Conservation (phyloP, 139 green algal genomes). For the Deuterostichococcus epilithicus region DNA sequence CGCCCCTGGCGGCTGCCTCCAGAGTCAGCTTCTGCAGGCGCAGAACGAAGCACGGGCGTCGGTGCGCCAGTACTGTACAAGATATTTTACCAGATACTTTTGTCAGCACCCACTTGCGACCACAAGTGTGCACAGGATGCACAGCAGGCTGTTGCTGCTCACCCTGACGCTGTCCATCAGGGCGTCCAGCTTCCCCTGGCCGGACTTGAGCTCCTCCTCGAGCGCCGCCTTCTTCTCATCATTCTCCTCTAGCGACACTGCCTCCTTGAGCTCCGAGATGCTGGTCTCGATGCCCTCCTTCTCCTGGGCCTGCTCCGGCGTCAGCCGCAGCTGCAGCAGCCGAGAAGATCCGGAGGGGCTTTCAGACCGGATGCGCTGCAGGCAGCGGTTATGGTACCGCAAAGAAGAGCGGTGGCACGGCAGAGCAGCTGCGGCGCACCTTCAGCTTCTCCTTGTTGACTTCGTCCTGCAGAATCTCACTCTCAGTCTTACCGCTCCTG, state of each 20-base stretch:
- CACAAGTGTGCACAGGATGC: no score
- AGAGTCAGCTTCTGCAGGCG: conserved; percentile 17
- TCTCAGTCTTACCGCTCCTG: conserved; percentile 60
- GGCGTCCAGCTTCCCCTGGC: conserved; percentile 29
- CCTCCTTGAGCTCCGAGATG: conserved; percentile 40
- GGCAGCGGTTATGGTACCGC: background rate
- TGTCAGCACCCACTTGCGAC: no score
- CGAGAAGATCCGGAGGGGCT: background rate
- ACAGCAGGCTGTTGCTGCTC: background rate
- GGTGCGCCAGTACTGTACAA: no score
- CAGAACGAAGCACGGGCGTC: background rate
- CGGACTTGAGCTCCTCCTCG: conserved; percentile 19
- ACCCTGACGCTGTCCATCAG: conserved; percentile 49
- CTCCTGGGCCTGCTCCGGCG: conserved; percentile 52
- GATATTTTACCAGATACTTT: no score
- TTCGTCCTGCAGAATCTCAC: conserved; percentile 69
- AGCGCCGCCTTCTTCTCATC: conserved; percentile 30
- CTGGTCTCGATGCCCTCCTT: conserved; percentile 36
- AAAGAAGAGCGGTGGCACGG: background rate
- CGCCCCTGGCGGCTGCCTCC: conserved; percentile 14
- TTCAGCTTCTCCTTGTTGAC: conserved; percentile 61
- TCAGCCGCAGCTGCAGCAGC: conserved; percentile 56
- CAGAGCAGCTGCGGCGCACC: conserved; percentile 20
- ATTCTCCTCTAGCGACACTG: conserved; percentile 37
- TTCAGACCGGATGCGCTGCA: background rate